Evolutionary conservation across 2,329 filamentous ascomycete genomes (phyloP), one percentile per base, ranked within the genome.

Genomic region (Cryphonectria radicalis): DNA sequence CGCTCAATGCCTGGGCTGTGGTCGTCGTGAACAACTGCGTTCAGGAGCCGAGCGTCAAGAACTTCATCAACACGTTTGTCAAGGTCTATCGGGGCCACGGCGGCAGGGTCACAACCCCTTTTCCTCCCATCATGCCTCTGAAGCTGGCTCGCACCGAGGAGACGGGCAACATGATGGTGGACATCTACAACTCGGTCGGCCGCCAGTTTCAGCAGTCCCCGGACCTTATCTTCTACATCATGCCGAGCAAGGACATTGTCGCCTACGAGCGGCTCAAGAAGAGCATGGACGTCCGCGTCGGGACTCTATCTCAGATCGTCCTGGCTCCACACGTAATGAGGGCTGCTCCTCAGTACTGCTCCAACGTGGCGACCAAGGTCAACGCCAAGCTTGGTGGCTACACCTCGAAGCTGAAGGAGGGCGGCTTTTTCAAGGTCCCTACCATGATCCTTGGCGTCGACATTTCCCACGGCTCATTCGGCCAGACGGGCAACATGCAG

Each of bases 341-440:
- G 78, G 89, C 88, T 22, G 89, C 92, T 32, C 87, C 87, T 0
- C 96, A 99, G 77, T 98, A 98, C 81, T 92, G 93, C 77, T 96
- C 93, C 0, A 99, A 99, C 73, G 94, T 99, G 0, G 88, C 90
- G 74, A 96, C 99, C 93, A 99, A 99, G 84, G 90, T 99, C 75
- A 98, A 99, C 76, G 92, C 93, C 4, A 99, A 99, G 84, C 87
- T 99, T 2, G 96, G 96, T 19, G 96, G 96, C 7, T 87, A 89
- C 0, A 98, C 94, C 0, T 90, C 83, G 67, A 84, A 79, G 62
- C 78, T 83, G 11, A 73, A 77, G 53, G 78, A 74, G 67, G 80
- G 76, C 77, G 81, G 17, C 3, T 85, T 84, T 73, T 87, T 86
- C 75, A 77, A 78, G 1, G 78, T 77, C 0, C 87, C 90, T 0